These are phyloP conservation scores for Solanum sparsipilum DNA, from an alignment of 257 asterid species.

Conservation along the genomic window DNA sequence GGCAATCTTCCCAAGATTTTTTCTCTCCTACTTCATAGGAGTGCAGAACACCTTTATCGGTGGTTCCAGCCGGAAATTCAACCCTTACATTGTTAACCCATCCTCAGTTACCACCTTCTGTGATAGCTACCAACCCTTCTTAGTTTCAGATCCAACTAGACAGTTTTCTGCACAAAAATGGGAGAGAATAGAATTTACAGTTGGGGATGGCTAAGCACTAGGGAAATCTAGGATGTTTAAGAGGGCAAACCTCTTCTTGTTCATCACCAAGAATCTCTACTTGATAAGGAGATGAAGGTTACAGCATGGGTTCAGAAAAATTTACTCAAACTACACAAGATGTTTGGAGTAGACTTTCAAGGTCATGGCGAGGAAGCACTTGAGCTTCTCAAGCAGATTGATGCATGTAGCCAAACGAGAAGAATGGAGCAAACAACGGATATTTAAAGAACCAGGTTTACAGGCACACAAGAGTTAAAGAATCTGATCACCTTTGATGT, in stretches of 20 bases:
- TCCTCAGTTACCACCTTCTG: background rate
- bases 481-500: background rate
- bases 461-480: background rate
- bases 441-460: background rate
- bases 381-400: background rate
- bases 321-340: background rate
- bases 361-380: background rate
- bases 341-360: background rate
- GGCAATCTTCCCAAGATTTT: background rate
- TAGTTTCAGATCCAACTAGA: background rate
- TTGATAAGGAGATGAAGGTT: background rate
- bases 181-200: background rate
- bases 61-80: background rate
- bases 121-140: background rate
- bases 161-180: background rate
- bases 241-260: background rate
- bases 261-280: background rate
- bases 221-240: background rate
- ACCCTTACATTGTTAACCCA: background rate
- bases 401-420: background rate
- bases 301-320: background rate
- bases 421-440: background rate
- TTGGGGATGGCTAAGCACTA: background rate
- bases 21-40: background rate
- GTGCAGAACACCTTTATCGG: background rate